Evolutionary conservation across 257 asterid genomes (phyloP).

Genomic region (Rauvolfia tetraphylla): DNA sequence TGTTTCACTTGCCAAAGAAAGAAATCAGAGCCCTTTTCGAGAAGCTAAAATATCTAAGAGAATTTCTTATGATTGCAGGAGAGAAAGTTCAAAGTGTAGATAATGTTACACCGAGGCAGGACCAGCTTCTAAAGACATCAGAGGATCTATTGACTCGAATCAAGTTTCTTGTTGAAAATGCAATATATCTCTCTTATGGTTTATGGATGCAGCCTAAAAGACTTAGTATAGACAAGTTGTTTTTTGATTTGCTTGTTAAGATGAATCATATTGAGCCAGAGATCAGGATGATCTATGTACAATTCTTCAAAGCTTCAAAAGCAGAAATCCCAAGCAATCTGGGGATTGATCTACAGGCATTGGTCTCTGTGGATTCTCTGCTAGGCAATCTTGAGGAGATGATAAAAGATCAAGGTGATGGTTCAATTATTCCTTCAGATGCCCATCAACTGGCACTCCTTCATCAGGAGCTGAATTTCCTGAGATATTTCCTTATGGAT

Average conservation of each 20-base stretch:
- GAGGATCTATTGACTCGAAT: neutral
- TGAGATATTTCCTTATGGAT: neutral
- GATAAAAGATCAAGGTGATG: neutral
- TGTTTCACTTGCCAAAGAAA: neutral
- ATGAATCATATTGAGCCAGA: neutral
- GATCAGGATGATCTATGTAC: neutral
- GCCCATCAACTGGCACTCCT: neutral
- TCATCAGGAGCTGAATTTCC: constrained; percentile 8
- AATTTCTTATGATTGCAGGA: neutral
- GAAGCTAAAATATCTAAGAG: neutral
- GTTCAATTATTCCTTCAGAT: neutral
- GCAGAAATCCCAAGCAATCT: neutral
- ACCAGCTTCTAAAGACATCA: neutral
- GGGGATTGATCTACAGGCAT: neutral
- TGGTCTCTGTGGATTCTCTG: neutral
- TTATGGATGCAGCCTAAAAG: neutral
- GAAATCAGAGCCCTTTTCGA: neutral
- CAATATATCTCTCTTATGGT: neutral
- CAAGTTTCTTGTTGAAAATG: neutral
- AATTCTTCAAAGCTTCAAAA: neutral
- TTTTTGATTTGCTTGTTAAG: neutral
- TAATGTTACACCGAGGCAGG: neutral
- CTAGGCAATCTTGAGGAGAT: neutral
- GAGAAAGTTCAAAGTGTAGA: no score
- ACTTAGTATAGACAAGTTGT: neutral